phyloP scores from a whole-genome alignment of 352 stramenopile genomes.

The Globisporangium paddicum region DNA sequence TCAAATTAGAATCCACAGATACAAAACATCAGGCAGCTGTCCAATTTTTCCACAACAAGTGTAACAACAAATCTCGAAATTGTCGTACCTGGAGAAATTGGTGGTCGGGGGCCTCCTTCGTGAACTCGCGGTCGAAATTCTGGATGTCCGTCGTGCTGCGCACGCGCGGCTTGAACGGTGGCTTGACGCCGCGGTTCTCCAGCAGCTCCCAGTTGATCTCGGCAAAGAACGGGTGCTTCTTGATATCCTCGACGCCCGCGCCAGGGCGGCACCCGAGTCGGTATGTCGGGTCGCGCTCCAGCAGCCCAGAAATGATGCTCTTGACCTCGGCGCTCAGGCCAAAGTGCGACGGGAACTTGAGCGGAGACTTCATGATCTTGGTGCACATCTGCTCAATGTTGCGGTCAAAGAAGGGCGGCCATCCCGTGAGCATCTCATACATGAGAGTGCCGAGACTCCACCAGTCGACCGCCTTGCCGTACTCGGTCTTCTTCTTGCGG shows the following conservation, averaged over 20 bases:
- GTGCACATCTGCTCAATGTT: slow-evolving; percentile 91
- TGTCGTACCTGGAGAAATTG: slow-evolving; percentile 49
- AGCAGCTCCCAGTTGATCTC: slow-evolving; percentile 75
- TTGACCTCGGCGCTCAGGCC: slow-evolving; percentile 68
- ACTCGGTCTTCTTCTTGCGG: slow-evolving; percentile 85
- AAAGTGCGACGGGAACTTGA: slow-evolving; percentile 86
- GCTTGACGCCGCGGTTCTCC: slow-evolving; percentile 63
- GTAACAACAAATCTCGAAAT: slow-evolving; percentile 2
- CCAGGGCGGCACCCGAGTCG: slow-evolving; percentile 66
- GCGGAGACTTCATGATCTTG: slow-evolving; percentile 87
- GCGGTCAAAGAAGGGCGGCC: slow-evolving; percentile 91
- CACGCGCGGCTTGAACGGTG: slow-evolving; percentile 85
- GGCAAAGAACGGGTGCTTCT: slow-evolving; percentile 77
- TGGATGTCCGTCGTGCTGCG: slow-evolving; percentile 77
- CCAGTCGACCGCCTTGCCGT: slow-evolving; percentile 92
- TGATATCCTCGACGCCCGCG: slow-evolving; percentile 66
- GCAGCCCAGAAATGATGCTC: slow-evolving; percentile 68
- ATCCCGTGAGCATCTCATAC: slow-evolving; percentile 94
- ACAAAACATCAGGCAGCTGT: neutral
- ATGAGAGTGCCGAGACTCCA: slow-evolving; percentile 93
- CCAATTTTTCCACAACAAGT: neutral
- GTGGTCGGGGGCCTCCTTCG: slow-evolving; percentile 76
- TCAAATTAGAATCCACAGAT: neutral
- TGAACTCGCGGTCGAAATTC: slow-evolving; percentile 89
- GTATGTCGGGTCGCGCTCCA: slow-evolving; percentile 70